phyloP scores from a whole-genome alignment of 805 yeast genomes.

The Saturnispora zaruensis region DNA sequence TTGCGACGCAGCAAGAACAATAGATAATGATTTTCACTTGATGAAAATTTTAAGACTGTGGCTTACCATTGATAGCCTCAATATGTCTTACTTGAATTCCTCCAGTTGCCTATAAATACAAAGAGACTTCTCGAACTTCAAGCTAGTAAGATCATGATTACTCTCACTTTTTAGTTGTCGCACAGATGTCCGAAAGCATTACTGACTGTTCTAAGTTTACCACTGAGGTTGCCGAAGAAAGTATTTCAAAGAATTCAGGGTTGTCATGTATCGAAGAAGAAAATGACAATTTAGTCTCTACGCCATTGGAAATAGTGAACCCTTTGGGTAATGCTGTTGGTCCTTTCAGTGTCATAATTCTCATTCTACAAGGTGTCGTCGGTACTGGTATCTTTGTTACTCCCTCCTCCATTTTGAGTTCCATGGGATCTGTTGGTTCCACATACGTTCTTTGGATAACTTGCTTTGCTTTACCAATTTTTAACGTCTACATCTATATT shows the following conservation, averaged over 20 bases:
- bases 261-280: not conserved
- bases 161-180: not conserved
- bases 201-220: not conserved
- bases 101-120: not conserved
- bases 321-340: conserved; percentile 32
- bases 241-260: not conserved
- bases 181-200: not conserved
- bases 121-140: not conserved
- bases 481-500: conserved; percentile 31
- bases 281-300: conserved; percentile 27
- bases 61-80: not conserved
- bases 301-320: conserved; percentile 32
- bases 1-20: not conserved
- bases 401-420: conserved; percentile 46
- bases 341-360: conserved; percentile 41
- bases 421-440: conserved; percentile 37
- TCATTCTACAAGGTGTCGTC: conserved; percentile 59
- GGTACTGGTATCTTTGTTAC: conserved; percentile 75
- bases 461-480: conserved; percentile 34
- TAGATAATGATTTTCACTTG: not conserved
- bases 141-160: not conserved
- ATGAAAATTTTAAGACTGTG: not conserved
- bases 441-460: conserved; percentile 35
- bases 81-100: not conserved
- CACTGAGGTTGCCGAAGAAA: not conserved